phyloP scores from a whole-genome alignment of 768 basidiomycete species.

The Mycena crocata region DNA sequence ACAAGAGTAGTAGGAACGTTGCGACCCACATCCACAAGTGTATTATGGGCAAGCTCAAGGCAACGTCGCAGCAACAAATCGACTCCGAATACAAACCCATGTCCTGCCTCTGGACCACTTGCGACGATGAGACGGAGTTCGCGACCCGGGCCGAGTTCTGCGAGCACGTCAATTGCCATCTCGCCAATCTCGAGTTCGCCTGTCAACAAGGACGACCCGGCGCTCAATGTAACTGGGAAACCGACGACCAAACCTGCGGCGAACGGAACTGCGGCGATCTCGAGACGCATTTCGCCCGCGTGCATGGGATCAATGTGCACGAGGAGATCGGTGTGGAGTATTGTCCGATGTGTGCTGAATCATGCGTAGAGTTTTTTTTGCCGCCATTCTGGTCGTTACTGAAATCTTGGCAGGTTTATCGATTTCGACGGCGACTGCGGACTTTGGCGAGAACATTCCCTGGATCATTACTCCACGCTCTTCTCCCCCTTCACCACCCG shows the following conservation, averaged over 20 bases:
- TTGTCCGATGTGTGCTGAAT: neutral
- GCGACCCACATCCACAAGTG: neutral
- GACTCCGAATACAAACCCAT: neutral
- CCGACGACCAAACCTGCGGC: neutral
- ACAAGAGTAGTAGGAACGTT: neutral
- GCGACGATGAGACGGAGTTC: neutral
- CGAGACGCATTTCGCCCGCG: neutral
- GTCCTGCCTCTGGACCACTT: neutral
- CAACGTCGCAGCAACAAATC: neutral
- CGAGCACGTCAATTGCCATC: neutral
- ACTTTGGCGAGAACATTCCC: neutral
- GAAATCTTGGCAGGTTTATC: neutral
- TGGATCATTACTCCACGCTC: neutral
- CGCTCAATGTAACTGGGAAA: neutral
- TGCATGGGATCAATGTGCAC: neutral
- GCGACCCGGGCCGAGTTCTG: neutral
- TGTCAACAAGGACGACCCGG: too few species aligned
- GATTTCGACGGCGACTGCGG: neutral
- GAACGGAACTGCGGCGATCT: neutral
- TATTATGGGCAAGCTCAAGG: neutral
- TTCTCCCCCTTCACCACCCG: neutral
- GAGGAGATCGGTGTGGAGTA: neutral
- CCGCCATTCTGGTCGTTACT: neutral
- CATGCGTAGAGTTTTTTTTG: neutral
- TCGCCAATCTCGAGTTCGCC: neutral